Percentiles rank a stretch among this genome's conserved stretches.
These are phyloP conservation scores for Chaetoceros tenuissimus DNA, from an alignment of 108 stramenopile species.

Conservation along the genomic window DNA sequence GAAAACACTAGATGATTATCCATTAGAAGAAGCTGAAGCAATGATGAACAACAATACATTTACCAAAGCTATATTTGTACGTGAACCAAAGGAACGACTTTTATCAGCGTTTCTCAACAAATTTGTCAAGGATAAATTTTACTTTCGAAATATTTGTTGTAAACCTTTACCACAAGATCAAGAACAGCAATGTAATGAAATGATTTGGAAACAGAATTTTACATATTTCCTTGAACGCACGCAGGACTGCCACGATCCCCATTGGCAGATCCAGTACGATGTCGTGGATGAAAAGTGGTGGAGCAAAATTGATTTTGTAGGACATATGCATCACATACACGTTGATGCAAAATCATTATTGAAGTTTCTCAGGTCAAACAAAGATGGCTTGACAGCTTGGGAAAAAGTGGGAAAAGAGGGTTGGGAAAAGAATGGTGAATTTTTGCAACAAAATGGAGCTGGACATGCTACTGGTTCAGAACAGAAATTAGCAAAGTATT, in stretches of 20 bases:
- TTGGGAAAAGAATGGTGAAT: conserved; percentile 30
- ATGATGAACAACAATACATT: conserved; percentile 46
- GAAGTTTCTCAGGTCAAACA: conserved; percentile 8
- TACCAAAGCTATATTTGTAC: conserved; percentile 60
- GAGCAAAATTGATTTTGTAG: conserved; percentile 34
- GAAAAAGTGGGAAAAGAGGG: conserved; percentile 27
- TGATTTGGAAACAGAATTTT: background rate
- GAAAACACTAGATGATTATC: conserved; percentile 38
- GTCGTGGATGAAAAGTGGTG: conserved; percentile 24
- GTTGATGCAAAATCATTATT: conserved; percentile 26
- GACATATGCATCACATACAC: conserved; percentile 19
- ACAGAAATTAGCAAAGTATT: background rate
- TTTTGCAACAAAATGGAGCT: background rate
- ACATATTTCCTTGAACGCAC: background rate
- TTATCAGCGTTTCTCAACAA: conserved; percentile 53
- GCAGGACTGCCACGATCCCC: background rate
- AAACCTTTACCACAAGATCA: background rate
- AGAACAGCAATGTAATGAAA: background rate
- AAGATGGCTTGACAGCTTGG: conserved; percentile 13
- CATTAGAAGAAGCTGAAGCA: conserved; percentile 21
- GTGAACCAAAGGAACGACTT: conserved; percentile 59
- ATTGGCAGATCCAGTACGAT: background rate
- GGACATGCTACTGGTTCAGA: conserved; percentile 4
- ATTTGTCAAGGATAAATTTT: background rate
- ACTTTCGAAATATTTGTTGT: background rate